Evolutionary conservation across 345 rosid genomes (phyloP).

Genomic region (Citrus sp.): DNA sequence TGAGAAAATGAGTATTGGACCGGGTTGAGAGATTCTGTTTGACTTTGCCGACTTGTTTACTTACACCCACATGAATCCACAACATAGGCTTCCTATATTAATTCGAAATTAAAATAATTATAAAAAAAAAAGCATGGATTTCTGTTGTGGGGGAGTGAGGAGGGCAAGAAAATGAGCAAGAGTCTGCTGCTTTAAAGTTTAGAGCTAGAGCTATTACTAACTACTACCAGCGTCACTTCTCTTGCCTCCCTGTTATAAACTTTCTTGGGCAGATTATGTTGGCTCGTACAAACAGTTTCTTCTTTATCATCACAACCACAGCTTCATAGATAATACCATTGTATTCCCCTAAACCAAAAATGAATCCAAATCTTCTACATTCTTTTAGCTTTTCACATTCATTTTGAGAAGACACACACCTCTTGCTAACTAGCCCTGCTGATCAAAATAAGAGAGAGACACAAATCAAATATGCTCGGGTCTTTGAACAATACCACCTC

Average conservation of each 20-base stretch:
- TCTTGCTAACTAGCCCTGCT: too few relatives aligned
- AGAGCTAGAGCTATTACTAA: slow-evolving; percentile 6
- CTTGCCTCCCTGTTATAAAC: neutral
- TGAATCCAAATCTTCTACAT: too few relatives aligned
- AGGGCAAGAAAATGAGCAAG: neutral
- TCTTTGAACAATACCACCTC: slow-evolving; percentile 25
- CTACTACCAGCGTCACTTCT: slow-evolving; percentile 15
- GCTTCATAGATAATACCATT: neutral
- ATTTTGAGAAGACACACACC: neutral
- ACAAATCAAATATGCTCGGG: slow-evolving; percentile 14
- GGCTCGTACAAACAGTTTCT: slow-evolving; percentile 13
- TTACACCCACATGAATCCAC: neutral
- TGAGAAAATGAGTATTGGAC: neutral
- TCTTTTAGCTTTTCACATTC: neutral
- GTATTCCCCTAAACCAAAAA: neutral
- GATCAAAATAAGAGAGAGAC: too few relatives aligned
- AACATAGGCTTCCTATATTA: neutral
- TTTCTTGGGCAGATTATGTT: slow-evolving; percentile 7
- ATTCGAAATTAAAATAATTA: neutral
- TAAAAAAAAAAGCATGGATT: neutral
- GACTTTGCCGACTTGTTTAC: slow-evolving; percentile 12
- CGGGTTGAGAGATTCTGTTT: slow-evolving; percentile 16
- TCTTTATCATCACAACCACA: slow-evolving; percentile 6
- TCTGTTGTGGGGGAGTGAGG: neutral
- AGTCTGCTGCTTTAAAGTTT: neutral